Base-by-base conservation (phyloP, 441 rosid genomes). In the Codiaeum variegatum region DNA sequence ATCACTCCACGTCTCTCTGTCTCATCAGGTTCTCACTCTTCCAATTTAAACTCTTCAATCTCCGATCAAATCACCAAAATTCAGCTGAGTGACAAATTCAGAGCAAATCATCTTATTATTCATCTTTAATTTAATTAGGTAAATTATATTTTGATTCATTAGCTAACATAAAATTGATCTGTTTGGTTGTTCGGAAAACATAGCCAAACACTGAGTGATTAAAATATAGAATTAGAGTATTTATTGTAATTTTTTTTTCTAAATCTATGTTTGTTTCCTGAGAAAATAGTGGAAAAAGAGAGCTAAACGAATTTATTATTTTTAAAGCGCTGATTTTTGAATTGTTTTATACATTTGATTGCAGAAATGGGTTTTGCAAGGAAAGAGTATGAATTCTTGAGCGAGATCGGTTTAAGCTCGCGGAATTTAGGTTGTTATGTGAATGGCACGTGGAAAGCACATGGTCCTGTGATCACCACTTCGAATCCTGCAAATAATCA, bases 401-500 rank as follows among this genome's bases (percentile, higher is more conserved):
- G 84, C 32, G 97, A 91, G 86, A 85, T 94, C 83, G 96, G 97
- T 5, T 75, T 94, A 72, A 75, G 81, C 65, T 70, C 91, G 62
- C 83, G 84, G 38, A 94, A 88, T 76, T 44, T 82, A 54, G 99
- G 99, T 7, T 83, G 88, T 75, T 91, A 77, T 78, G 89, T 92
- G 56, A 78, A 64, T 79, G 99, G 99, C 64, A 74, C 70, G 51
- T 94, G 96, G 99, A 88, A 83, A 83, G 97, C 86, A 18, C 73
- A 58, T 69, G 97, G 99, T 32, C 88, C 97, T 44, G 76, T 85
- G 19, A 77, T 87, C 68, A 82, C 92, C 52, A 82, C 93, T 73
- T 19, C 79, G 54, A 91, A 92, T 81, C 98, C 99, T 56, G 93
- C 87, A 6, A 84, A 88, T 76, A 94, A 94, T 78, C 90, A 94